phyloP scores from a whole-genome alignment of 2,329 filamentous ascomycete species.

The Talaromyces atroroseus region DNA sequence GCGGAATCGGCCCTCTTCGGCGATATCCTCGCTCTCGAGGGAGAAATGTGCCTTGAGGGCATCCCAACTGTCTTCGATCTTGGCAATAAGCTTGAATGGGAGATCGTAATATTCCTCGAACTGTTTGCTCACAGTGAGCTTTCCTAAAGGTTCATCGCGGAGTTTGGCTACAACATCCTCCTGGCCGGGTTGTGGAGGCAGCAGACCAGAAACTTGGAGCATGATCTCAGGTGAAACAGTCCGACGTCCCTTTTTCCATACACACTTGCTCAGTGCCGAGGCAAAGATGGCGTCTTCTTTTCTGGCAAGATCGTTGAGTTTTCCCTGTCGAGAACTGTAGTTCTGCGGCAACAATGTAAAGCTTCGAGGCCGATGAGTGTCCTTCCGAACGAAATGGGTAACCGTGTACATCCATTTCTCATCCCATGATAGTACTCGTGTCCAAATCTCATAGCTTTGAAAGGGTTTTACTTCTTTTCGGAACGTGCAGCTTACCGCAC shows the following conservation, averaged over 20 bases:
- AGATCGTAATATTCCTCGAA: slow-evolving; percentile 16
- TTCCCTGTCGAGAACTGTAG: slow-evolving; percentile 11
- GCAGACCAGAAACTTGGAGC: slow-evolving; percentile 17
- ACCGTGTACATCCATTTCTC: slow-evolving; percentile 29
- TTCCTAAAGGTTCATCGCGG: slow-evolving; percentile 12
- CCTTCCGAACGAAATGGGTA: slow-evolving; percentile 23
- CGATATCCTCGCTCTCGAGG: slow-evolving; percentile 1
- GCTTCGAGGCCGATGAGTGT: slow-evolving; percentile 11
- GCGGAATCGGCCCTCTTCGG: slow-evolving; percentile 10
- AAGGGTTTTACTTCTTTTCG: slow-evolving; percentile 21
- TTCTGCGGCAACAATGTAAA: slow-evolving; percentile 13
- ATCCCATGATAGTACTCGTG: slow-evolving; percentile 25
- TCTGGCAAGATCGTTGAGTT: slow-evolving; percentile 14
- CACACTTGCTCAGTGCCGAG: slow-evolving; percentile 16
- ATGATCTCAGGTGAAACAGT: slow-evolving; percentile 32
- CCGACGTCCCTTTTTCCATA: slow-evolving; percentile 16
- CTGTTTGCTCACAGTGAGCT: slow-evolving; percentile 13
- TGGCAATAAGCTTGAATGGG: slow-evolving; percentile 14
- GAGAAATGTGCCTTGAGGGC: slow-evolving; percentile 9
- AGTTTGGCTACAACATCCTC: slow-evolving; percentile 12
- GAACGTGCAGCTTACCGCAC: slow-evolving; percentile 19
- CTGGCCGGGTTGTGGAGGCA: slow-evolving; percentile 16
- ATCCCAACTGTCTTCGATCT: slow-evolving; percentile 13
- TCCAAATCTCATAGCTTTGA: slow-evolving; percentile 22
- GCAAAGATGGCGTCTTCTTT: slow-evolving; percentile 17